Conservation (phyloP, 768 basidiomycete species). For the Kwoniella mangroviensis region DNA sequence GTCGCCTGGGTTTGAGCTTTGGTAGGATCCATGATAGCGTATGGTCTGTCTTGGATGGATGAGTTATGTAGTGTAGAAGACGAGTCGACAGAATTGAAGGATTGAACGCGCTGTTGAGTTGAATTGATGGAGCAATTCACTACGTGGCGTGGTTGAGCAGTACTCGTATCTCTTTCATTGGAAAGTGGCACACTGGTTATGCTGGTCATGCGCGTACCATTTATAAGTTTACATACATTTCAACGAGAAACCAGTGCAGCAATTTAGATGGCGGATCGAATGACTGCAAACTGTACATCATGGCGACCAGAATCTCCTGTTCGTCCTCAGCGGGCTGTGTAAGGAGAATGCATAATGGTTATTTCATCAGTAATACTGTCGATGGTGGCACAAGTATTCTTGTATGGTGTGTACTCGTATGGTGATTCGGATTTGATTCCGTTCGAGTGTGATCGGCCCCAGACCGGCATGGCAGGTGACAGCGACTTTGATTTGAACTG, state of each 20-base stretch:
- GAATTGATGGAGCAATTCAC: neutral
- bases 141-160: too few relatives aligned
- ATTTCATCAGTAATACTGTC: too few relatives aligned
- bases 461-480: neutral
- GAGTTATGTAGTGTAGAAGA: neutral
- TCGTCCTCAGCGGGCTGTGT: too few relatives aligned
- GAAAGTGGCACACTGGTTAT: too few relatives aligned
- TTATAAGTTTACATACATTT: too few relatives aligned
- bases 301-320: too few relatives aligned
- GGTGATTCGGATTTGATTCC: neutral
- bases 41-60: neutral
- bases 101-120: constrained; percentile 3
- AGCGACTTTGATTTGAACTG: neutral
- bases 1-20: constrained; percentile 86
- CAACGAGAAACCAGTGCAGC: too few relatives aligned
- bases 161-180: too few relatives aligned
- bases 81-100: neutral
- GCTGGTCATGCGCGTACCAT: too few relatives aligned
- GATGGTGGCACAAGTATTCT: neutral
- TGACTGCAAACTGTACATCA: too few relatives aligned
- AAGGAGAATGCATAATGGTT: too few relatives aligned
- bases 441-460: neutral
- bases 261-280: too few relatives aligned
- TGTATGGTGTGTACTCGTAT: neutral
- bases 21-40: constrained; percentile 50